A percentile compares a stretch with the other conserved stretches of the same genome.
These are phyloP conservation scores for Anethum foeniculum DNA, from an alignment of 140 eudicot species.

Conservation along the genomic window DNA sequence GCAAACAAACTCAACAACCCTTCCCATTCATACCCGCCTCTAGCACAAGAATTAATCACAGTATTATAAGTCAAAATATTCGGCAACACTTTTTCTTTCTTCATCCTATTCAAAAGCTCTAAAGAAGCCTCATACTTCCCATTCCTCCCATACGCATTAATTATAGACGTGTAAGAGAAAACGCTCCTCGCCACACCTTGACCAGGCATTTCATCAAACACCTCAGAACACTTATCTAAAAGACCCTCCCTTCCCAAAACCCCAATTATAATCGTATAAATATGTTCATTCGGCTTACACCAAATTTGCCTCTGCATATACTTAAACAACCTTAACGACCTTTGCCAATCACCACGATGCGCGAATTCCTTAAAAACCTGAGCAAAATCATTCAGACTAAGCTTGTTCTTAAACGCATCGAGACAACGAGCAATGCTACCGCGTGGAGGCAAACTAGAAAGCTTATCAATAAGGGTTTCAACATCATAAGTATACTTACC, in stretches of 20 bases:
- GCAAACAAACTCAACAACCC: slow-evolving; percentile 82
- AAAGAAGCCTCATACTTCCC: slow-evolving; percentile 69
- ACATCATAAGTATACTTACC: slow-evolving; percentile 92
- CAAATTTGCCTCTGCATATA: slow-evolving; percentile 93
- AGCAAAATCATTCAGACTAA: slow-evolving; percentile 67
- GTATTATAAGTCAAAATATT: slow-evolving; percentile 83
- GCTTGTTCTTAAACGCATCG: slow-evolving; percentile 70
- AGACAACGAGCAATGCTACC: slow-evolving; percentile 94
- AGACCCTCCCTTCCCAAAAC: slow-evolving; percentile 84
- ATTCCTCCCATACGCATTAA: slow-evolving; percentile 83
- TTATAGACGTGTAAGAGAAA: slow-evolving; percentile 67
- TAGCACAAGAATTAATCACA: slow-evolving; percentile 73
- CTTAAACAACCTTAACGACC: slow-evolving; percentile 76
- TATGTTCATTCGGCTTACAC: slow-evolving; percentile 90
- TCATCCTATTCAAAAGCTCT: slow-evolving; percentile 66
- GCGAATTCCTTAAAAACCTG: slow-evolving; percentile 81
- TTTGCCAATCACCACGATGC: slow-evolving; percentile 92
- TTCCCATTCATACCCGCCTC: slow-evolving; percentile 92
- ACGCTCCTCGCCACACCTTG: slow-evolving; percentile 63
- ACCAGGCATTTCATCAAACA: slow-evolving; percentile 79
- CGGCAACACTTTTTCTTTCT: slow-evolving; percentile 55
- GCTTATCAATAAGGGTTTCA: slow-evolving; percentile 74
- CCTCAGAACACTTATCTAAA: slow-evolving; percentile 67
- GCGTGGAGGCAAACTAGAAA: slow-evolving; percentile 82
- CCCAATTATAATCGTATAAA: slow-evolving; percentile 66